Base-by-base conservation (phyloP, 2,329 filamentous ascomycete genomes). In the Leptographium flavum region DNA sequence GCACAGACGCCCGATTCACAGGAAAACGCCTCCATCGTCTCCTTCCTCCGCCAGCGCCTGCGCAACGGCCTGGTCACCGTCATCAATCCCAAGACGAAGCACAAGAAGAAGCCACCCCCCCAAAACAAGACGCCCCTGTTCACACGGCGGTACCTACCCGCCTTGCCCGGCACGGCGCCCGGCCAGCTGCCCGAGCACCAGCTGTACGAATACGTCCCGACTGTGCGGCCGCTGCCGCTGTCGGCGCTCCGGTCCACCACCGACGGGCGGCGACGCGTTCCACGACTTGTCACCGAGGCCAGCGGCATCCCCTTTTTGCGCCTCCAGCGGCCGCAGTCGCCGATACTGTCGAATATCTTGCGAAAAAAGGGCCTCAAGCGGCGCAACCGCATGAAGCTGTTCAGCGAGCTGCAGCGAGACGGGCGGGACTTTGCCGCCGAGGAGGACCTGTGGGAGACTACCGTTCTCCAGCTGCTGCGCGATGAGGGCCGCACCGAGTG, bases 261-360 rank as follows among this genome's bases (percentile, higher is more conserved):
- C 10, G 61, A 60, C 9, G 60, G 58, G 1, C 54, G 54, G 14
- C 71, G 81, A 21, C 67, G 71, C 39, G 66, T 85, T 3, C 83
- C 83, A 1, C 62, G 63, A 1, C 56, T 86, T 1, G 58, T 56
- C 32, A 63, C 71, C 28, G 69, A 72, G 4, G 68, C 77, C 3
- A 65, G 68, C 35, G 69, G 68, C 23, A 60, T 79, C 22, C 74
- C 81, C 1, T 81, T 87, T 54, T 58, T 90, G 25, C 75, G 83
- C 31, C 60, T 81, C 38, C 69, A 65, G 50, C 83, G 82, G 58
- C 78, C 79, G 5, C 80, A 87, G 58, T 71, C 79, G 2, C 56
- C 57, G 1, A 60, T 61, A n/a, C 60, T 88, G 19, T 72, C 68
- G n/a, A 63, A 71, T 9, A 67, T 80, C 15, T 54, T 88, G 2